Evolutionary conservation across 192 early-diverging fungal species (phyloP).

Genomic region (Backusella parvicylindrica): DNA sequence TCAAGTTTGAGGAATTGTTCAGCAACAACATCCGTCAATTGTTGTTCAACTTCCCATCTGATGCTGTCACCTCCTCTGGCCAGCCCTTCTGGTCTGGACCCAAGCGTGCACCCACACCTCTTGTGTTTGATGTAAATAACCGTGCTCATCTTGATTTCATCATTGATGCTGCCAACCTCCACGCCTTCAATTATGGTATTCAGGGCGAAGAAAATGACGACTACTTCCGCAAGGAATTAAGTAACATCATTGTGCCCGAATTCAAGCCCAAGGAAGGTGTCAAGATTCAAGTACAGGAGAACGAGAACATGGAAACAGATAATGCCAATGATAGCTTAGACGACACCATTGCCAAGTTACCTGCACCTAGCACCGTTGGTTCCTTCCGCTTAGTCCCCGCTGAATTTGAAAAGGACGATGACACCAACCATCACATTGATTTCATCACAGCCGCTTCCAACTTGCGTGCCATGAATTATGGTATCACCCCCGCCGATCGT

Average conservation of each 20-base stretch:
- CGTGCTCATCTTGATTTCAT: slow-evolving; percentile 84
- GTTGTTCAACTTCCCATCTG: slow-evolving; percentile 95
- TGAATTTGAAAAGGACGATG: slow-evolving; percentile 99
- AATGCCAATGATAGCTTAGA: slow-evolving; percentile 44
- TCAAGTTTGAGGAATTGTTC: slow-evolving; percentile 91
- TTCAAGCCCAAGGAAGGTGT: slow-evolving; percentile 91
- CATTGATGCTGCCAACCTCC: slow-evolving; percentile 86
- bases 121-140: slow-evolving; percentile 78
- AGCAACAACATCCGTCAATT: slow-evolving; percentile 93
- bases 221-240: slow-evolving; percentile 60
- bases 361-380: slow-evolving; percentile 73
- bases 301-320: slow-evolving; percentile 57
- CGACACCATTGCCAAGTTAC: slow-evolving; percentile 63
- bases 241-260: slow-evolving; percentile 64
- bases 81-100: slow-evolving; percentile 96
- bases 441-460: slow-evolving; percentile 98
- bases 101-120: slow-evolving; percentile 86
- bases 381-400: slow-evolving; percentile 84
- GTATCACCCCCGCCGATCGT: slow-evolving; percentile 67
- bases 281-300: slow-evolving; percentile 94
- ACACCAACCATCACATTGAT: slow-evolving; percentile 99
- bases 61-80: slow-evolving; percentile 85
- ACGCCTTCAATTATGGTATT: slow-evolving; percentile 95
- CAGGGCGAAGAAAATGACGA: slow-evolving; percentile 76
- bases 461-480: slow-evolving; percentile 83